Evolutionary conservation across 495 filamentous ascomycete species (phyloP), one percentile per base, ranked within the genome.

Genomic region (Aspergillus taichungensis): DNA sequence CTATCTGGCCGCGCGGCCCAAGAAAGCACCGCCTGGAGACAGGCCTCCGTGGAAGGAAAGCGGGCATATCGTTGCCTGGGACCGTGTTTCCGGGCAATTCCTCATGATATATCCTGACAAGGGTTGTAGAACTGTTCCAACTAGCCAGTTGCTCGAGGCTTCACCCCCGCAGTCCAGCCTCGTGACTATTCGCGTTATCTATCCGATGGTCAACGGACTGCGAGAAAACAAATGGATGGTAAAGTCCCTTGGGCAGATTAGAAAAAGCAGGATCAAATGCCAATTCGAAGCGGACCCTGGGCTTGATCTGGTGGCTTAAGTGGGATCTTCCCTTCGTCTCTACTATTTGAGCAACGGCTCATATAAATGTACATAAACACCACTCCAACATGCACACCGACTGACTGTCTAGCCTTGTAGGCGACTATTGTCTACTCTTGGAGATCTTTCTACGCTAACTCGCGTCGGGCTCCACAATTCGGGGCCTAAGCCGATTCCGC

Each of bases 1-100:
- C 6, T 57, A 50, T 30, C 38, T 72, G 34, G 49, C 60, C 13
- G 49, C 48, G 48, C 59, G 53, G 12, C 41, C 13, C 30, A 37
- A 13, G 30, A 30, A 46, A 11, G 27, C 12, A 27, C 6, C 2
- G 13, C 13, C n/a, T 10, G 27, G 33, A 27, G 11, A 13, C 5
- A 7, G 40, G 8, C 13, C n/a, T 34, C 10, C 43, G 13, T 69
- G 66, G 61, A 40, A 58, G 24, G 36, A 53, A 37, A 62, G 66
- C 0, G 68, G 64, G 1, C 58, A 72, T 40, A 55, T 69, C 10
- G 56, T 69, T 40, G 55, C 59, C 9, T 69, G 63, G 59, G 66
- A 72, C 34, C 64, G 68, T 37, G 51, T 50, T 43, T 48, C 38
- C 33, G 57, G 56, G 13, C 53, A 57, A 14, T 56, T 67, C 31